Percentiles rank a stretch among this genome's conserved stretches.
phyloP scores from a whole-genome alignment of 2,329 filamentous ascomycete species.

The Didymella lethalis region DNA sequence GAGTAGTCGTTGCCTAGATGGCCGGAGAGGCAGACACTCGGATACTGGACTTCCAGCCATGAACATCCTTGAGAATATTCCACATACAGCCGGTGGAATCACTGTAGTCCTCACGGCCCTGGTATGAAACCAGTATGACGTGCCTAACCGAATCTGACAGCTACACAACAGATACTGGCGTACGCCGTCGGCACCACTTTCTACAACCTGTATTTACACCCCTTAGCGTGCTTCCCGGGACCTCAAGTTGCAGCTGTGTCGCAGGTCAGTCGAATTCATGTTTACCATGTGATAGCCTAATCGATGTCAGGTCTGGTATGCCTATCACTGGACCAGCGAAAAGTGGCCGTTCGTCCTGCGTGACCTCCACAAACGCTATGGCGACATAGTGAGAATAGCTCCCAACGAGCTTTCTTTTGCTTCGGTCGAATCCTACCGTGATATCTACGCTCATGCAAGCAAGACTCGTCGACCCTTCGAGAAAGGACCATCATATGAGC shows the following conservation, averaged over 20 bases:
- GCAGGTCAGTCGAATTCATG: neutral
- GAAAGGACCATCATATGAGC: too few species aligned
- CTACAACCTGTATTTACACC: neutral
- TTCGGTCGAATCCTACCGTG: too few species aligned
- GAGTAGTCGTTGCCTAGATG: neutral
- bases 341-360: too few species aligned
- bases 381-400: too few species aligned
- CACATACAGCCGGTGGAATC: neutral
- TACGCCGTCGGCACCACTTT: neutral
- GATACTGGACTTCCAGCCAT: neutral
- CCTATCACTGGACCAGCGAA: too few species aligned
- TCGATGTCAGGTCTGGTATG: too few species aligned
- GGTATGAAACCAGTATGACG: neutral
- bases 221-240: neutral
- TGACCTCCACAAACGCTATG: too few species aligned
- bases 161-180: neutral
- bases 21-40: neutral
- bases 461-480: too few species aligned
- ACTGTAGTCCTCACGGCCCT: neutral
- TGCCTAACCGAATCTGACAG: neutral
- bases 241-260: neutral
- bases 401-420: too few species aligned
- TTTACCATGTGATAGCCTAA: too few species aligned
- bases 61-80: neutral
- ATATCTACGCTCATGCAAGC: too few species aligned